Conservation (phyloP, 352 stramenopile species). For the Globisporangium cylindrosporum region DNA sequence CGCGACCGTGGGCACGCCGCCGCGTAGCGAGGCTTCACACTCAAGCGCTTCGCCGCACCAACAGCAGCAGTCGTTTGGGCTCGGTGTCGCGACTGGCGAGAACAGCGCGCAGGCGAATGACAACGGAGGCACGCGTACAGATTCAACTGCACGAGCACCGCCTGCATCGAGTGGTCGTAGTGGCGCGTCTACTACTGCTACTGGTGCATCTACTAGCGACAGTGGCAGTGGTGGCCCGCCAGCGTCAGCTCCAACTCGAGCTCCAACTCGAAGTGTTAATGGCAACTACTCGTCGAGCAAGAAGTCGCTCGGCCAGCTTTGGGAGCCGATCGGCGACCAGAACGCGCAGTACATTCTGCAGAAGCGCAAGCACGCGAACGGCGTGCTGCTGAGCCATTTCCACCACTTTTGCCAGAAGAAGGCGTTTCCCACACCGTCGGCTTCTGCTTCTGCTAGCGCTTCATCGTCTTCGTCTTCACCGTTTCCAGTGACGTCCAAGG, state of each 20-base stretch:
- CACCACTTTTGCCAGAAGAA: slow-evolving; percentile 44
- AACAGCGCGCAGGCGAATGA: slow-evolving; percentile 3
- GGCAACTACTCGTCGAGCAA: slow-evolving; percentile 25
- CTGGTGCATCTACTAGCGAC: not conserved
- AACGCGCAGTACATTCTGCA: slow-evolving; percentile 65
- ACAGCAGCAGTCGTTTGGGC: slow-evolving; percentile 31
- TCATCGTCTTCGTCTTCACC: not conserved
- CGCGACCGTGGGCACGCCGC: slow-evolving; percentile 28
- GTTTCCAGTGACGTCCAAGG: slow-evolving; percentile 17
- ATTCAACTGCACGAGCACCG: not conserved
- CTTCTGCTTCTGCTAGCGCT: not conserved
- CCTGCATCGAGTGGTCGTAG: not conserved
- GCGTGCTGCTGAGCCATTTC: slow-evolving; percentile 48
- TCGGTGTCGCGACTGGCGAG: slow-evolving; percentile 17
- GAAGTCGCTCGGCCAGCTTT: slow-evolving; percentile 51
- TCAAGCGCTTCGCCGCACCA: not conserved
- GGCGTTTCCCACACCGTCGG: not conserved
- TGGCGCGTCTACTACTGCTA: not conserved
- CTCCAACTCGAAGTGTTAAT: not conserved
- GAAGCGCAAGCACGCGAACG: slow-evolving; percentile 47
- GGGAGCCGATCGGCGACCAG: slow-evolving; percentile 71
- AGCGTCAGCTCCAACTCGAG: not conserved
- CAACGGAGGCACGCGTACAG: not conserved
- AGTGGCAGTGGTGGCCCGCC: not conserved
- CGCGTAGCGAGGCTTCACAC: slow-evolving; percentile 17